Evolutionary conservation across 345 rosid species (phyloP).

Genomic region (Gossypium longicalyx): DNA sequence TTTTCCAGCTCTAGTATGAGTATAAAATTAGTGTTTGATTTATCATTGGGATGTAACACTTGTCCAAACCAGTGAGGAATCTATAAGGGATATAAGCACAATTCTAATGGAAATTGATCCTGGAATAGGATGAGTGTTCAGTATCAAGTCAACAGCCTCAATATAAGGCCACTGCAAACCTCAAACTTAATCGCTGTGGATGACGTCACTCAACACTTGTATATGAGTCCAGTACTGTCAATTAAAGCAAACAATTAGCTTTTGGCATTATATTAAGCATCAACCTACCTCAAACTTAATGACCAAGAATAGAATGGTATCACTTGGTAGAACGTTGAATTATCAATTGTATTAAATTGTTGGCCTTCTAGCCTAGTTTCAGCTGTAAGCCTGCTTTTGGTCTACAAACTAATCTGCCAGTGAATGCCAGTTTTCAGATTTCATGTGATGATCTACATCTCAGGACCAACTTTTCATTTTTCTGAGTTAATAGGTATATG

Average conservation of each 20-base stretch:
- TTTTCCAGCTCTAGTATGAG: background rate
- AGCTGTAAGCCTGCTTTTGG: background rate
- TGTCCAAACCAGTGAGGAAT: background rate
- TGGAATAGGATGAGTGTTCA: background rate
- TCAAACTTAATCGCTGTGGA: background rate
- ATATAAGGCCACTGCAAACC: background rate
- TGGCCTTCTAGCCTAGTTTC: background rate
- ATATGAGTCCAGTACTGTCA: background rate
- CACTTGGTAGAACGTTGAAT: background rate
- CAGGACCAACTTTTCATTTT: background rate
- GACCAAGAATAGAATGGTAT: background rate
- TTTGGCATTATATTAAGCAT: constrained; percentile 1
- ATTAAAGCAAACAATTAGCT: background rate
- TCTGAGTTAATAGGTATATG: background rate
- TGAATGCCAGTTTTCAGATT: background rate
- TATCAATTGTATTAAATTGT: background rate
- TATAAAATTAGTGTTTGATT: background rate
- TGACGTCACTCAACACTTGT: background rate
- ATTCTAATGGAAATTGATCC: background rate
- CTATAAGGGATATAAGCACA: background rate
- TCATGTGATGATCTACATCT: background rate
- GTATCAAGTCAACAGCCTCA: background rate
- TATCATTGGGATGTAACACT: background rate
- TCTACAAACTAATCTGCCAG: background rate
- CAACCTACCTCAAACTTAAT: background rate